phyloP scores from a whole-genome alignment of 164 flowering plant genomes.

The Vitis cinerea region DNA sequence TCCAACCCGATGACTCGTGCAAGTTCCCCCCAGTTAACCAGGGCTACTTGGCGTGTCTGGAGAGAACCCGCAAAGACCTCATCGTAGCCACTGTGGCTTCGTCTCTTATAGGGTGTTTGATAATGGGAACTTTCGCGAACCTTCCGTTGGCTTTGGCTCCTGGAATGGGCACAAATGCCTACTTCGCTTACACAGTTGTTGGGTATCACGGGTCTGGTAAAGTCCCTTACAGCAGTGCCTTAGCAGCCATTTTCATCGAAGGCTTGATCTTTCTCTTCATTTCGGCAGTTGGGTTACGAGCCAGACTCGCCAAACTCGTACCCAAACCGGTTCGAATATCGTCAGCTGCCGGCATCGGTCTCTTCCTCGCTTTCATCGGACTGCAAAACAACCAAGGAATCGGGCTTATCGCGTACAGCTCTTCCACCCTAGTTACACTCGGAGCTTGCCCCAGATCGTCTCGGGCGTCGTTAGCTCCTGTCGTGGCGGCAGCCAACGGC shows the following conservation, averaged over 20 bases:
- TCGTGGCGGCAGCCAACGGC: constrained; percentile 52
- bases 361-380: constrained; percentile 88
- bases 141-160: constrained; percentile 85
- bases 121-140: constrained; percentile 83
- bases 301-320: constrained; percentile 73
- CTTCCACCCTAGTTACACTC: constrained; percentile 76
- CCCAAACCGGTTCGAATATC: constrained; percentile 81
- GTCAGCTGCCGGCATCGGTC: constrained; percentile 89
- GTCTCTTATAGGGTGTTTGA: constrained; percentile 55
- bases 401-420: constrained; percentile 69
- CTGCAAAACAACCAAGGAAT: constrained; percentile 76
- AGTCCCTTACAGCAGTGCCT: constrained; percentile 56
- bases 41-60: constrained; percentile 56
- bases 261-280: constrained; percentile 68
- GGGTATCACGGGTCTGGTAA: constrained; percentile 88
- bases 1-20: constrained; percentile 47
- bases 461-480: constrained; percentile 65
- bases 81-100: constrained; percentile 72
- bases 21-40: constrained; percentile 62
- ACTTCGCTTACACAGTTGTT: constrained; percentile 91
- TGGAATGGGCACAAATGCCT: constrained; percentile 93
- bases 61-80: constrained; percentile 39
- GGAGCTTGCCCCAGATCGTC: constrained; percentile 71
- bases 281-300: constrained; percentile 74
- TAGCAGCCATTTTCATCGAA: constrained; percentile 77